Base-by-base conservation (phyloP, 306 rosid genomes). In the Dicorynia guianensis region DNA sequence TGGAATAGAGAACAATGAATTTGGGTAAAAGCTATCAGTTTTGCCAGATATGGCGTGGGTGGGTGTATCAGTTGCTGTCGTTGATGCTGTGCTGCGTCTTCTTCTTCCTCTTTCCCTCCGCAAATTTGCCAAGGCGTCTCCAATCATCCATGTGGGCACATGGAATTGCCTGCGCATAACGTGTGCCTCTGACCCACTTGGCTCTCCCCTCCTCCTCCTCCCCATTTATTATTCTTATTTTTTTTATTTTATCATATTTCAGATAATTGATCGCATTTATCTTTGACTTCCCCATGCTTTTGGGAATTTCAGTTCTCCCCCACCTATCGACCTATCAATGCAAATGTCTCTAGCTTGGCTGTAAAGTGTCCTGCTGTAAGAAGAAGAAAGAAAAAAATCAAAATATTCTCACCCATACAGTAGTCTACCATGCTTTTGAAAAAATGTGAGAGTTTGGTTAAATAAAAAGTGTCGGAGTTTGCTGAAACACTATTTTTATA, bases 141-240 rank as follows among this genome's bases (percentile, higher is more conserved):
- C 75, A 71, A 82, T 77, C 85, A 82, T 69, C 88, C 93, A 87
- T 90, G 99, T 86, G 93, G 76, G 86, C 99, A 92, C 97, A 90
- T 90, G 97, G 87, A 86, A 82, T 77, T 95, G 97, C 97, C 97
- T 82, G 85, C 82, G 81, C 93, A 75, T 89, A 83, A 87, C 97
- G 92, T 83, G 97, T 86, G 87, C 92, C 80, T 81, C 81, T 92
- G 93, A 85, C 97, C 99, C 99, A 90, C 98, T 81, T 76, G 38
- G 75, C 81, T 77, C 81, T 59, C 89, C 79, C 74, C 76, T 11
- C 6, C 40, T 33, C 63, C 12, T 76, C 18, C 39, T 60, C 64
- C 52, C 53, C 20, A 19, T 38, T 34, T 38, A 36, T 3, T 47
- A 0, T n/a, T 50, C 18, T 6, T 66, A 58, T 66, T 74, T 69